Percentiles rank a stretch among this genome's conserved stretches.
These are phyloP conservation scores for Coemansia sp. DNA, from an alignment of 192 early-diverging fungal species.

Conservation along the genomic window DNA sequence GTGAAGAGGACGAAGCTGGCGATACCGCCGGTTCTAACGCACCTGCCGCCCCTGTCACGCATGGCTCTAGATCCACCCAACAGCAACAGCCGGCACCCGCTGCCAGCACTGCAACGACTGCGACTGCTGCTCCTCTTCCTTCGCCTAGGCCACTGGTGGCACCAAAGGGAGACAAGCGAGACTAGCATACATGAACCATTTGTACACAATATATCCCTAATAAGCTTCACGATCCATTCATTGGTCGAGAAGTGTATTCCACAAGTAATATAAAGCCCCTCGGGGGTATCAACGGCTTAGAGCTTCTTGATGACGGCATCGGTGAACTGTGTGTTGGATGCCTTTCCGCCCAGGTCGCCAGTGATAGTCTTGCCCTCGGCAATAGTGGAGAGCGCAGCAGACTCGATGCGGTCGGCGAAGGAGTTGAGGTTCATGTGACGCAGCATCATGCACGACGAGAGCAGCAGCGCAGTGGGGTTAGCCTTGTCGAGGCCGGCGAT, in stretches of 20 bases:
- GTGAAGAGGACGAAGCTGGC: slow-evolving; percentile 13
- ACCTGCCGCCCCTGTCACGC: not conserved
- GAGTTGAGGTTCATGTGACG: slow-evolving; percentile 87
- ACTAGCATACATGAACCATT: slow-evolving; percentile 8
- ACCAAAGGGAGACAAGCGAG: slow-evolving; percentile 26
- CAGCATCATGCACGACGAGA: slow-evolving; percentile 98
- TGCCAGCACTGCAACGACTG: not conserved
- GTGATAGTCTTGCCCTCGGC: slow-evolving; percentile 88
- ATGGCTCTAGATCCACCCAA: not conserved
- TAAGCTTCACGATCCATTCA: not conserved
- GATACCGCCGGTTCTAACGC: not conserved
- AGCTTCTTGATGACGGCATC: slow-evolving; percentile 79
- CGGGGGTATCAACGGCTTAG: not conserved
- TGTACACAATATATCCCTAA: slow-evolving; percentile 1
- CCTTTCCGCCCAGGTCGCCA: slow-evolving; percentile 86
- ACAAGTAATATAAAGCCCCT: not conserved
- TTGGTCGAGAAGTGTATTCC: not conserved
- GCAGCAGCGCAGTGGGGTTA: slow-evolving; percentile 92
- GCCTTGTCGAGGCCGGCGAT: slow-evolving; percentile 97
- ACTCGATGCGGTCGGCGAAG: slow-evolving; percentile 84
- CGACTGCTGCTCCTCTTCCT: slow-evolving; percentile 1
- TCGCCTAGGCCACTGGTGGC: not conserved
- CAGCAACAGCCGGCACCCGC: slow-evolving; percentile 2
- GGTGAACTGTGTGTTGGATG: slow-evolving; percentile 83
- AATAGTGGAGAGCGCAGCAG: slow-evolving; percentile 91